A percentile compares a stretch with the other conserved stretches of the same genome.
Evolutionary conservation across 2,329 filamentous ascomycete species (phyloP).

Genomic region (Cladophialophora yegresii): DNA sequence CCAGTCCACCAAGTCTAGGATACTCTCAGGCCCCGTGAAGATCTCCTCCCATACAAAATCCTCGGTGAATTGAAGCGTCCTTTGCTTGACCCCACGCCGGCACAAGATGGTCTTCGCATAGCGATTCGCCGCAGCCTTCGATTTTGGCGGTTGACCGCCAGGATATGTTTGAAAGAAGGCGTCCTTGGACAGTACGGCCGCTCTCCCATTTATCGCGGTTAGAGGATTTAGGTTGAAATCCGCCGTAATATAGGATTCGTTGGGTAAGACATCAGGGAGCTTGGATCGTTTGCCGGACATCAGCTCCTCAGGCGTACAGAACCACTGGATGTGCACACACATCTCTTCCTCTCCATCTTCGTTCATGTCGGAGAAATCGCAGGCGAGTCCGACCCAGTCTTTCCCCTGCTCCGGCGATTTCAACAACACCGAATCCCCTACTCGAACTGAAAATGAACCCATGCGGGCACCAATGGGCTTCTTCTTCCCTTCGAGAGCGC

Average conservation of each 20-base stretch:
- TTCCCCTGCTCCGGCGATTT: slow-evolving; percentile 85
- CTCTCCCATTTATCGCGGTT: slow-evolving; percentile 86
- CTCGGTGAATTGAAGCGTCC: slow-evolving; percentile 86
- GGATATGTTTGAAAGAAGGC: slow-evolving; percentile 71
- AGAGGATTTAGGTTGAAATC: slow-evolving; percentile 86
- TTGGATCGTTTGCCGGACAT: slow-evolving; percentile 62
- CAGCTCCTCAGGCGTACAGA: slow-evolving; percentile 80
- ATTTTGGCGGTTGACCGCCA: slow-evolving; percentile 70
- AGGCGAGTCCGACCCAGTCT: slow-evolving; percentile 89
- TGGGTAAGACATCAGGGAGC: slow-evolving; percentile 70
- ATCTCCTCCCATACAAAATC: slow-evolving; percentile 91
- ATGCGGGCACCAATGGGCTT: slow-evolving; percentile 74
- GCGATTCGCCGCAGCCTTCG: slow-evolving; percentile 60
- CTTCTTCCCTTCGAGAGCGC: slow-evolving; percentile 28
- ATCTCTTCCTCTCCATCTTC: slow-evolving; percentile 69
- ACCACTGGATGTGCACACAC: slow-evolving; percentile 91
- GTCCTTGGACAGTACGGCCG: slow-evolving; percentile 72
- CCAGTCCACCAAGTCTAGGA: slow-evolving; percentile 66
- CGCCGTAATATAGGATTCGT: slow-evolving; percentile 88
- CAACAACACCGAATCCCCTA: slow-evolving; percentile 83
- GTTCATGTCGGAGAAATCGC: slow-evolving; percentile 74
- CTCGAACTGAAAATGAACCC: slow-evolving; percentile 74
- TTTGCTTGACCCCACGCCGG: slow-evolving; percentile 81
- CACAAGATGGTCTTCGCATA: slow-evolving; percentile 88
- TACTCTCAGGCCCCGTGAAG: slow-evolving; percentile 65